phyloP scores from a whole-genome alignment of 208 protist genomes.

The Trypanosoma melophagium region DNA sequence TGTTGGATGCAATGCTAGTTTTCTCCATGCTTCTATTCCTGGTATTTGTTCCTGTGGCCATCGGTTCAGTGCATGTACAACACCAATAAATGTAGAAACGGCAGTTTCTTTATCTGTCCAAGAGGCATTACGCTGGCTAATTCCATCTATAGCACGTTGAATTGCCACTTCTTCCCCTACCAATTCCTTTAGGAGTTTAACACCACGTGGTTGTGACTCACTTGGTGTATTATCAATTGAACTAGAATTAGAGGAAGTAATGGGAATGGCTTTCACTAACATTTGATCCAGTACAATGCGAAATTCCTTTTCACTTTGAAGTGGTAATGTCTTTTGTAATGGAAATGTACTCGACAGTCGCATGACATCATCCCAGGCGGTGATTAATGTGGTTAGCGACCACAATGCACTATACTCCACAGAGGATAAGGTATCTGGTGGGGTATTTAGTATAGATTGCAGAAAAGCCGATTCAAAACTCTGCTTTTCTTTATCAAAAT shows the following conservation, averaged over 20 bases:
- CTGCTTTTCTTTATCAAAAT: constrained; percentile 22
- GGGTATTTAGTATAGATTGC: constrained; percentile 24
- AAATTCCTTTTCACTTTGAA: constrained; percentile 39
- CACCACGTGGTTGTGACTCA: constrained; percentile 7
- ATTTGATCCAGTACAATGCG: constrained; percentile 36
- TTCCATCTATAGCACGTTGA: constrained; percentile 18
- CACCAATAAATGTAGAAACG: constrained; percentile 22
- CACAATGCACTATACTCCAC: constrained; percentile 41
- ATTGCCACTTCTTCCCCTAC: constrained; percentile 31
- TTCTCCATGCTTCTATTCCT: constrained; percentile 10
- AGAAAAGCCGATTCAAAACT: constrained; percentile 30
- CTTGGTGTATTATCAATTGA: neutral
- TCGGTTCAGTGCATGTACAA: constrained; percentile 25
- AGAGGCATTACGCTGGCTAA: constrained; percentile 2
- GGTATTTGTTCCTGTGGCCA: constrained; percentile 28
- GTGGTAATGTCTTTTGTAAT: constrained; percentile 27
- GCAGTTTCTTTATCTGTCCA: constrained; percentile 24
- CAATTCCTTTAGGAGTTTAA: constrained; percentile 42
- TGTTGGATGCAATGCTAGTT: constrained; percentile 17
- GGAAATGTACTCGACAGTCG: constrained; percentile 43
- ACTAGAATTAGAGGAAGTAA: neutral
- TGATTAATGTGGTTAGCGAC: constrained; percentile 34
- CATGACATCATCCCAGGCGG: constrained; percentile 36
- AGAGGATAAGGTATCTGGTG: constrained; percentile 22
- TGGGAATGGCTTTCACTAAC: constrained; percentile 5